Conservation (phyloP, 2,329 filamentous ascomycete species). For the Cordyceps sp. region DNA sequence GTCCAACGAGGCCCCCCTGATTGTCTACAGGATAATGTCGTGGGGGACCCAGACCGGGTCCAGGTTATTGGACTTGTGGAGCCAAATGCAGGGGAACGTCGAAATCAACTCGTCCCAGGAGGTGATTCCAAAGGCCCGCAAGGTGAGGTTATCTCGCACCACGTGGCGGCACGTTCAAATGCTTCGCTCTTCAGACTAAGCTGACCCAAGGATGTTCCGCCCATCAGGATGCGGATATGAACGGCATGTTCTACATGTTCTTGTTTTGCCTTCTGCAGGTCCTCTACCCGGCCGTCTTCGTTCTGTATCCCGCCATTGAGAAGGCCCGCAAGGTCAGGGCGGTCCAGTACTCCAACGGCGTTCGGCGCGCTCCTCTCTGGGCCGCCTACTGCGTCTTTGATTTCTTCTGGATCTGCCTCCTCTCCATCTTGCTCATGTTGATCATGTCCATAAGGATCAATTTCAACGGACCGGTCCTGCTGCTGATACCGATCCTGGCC, state of each 20-base stretch:
- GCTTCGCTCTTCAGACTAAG: no score
- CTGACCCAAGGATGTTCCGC: no score
- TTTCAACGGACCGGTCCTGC: conserved; percentile 56
- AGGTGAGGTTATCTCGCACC: neutral
- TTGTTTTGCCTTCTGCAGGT: conserved; percentile 56
- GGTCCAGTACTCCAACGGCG: conserved; percentile 75
- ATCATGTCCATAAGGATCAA: conserved; percentile 39
- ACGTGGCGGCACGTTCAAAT: conserved; percentile 40
- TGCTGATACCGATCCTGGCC: conserved; percentile 60
- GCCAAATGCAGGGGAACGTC: conserved; percentile 7
- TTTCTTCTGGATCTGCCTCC: conserved; percentile 49
- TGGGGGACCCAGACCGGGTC: conserved; percentile 2
- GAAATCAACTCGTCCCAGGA: conserved; percentile 39
- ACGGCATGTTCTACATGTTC: conserved; percentile 49
- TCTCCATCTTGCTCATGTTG: conserved; percentile 50
- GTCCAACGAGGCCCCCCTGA: conserved; percentile 2
- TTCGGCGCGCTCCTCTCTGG: conserved; percentile 63
- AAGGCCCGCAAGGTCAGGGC: conserved; percentile 58
- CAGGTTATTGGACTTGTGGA: conserved; percentile 6
- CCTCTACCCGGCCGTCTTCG: conserved; percentile 47
- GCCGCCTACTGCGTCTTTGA: conserved; percentile 64
- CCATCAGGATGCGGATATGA: no score
- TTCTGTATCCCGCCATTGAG: conserved; percentile 68
- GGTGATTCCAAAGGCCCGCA: conserved; percentile 38
- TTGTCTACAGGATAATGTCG: conserved; percentile 3